Evolutionary conservation across 176 grass and related monocot species (phyloP).

Genomic region (Oryza officinalis): DNA sequence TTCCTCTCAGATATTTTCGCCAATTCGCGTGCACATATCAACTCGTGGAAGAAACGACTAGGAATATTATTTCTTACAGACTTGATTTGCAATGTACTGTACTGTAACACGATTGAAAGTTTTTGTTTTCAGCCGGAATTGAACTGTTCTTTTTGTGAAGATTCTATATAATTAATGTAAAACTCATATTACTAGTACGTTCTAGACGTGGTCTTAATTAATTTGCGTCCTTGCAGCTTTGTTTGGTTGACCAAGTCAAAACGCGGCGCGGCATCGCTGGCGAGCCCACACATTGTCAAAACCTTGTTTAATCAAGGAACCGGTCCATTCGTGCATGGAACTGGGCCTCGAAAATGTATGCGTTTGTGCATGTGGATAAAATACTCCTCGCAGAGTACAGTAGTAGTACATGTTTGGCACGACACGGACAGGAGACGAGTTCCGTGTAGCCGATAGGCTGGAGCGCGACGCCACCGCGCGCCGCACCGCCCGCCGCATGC

Average conservation of each 20-base stretch:
- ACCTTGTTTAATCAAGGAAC: slow-evolving; percentile 10
- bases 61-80: neutral
- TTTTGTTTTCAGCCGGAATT: neutral
- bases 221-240: neutral
- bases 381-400: neutral
- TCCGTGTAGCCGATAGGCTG: neutral
- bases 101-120: neutral
- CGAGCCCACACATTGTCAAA: slow-evolving; percentile 10
- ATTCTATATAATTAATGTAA: neutral
- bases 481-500: neutral
- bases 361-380: slow-evolving; percentile 19
- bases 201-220: neutral
- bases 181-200: neutral
- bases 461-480: neutral
- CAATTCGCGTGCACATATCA: neutral
- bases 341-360: neutral
- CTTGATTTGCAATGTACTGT: neutral
- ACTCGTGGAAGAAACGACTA: neutral
- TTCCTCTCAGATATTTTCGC: neutral
- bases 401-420: neutral
- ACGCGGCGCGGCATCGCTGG: neutral
- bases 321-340: slow-evolving; percentile 10
- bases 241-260: slow-evolving; percentile 8
- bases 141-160: neutral
- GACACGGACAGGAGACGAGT: neutral